Base-by-base conservation (phyloP, 495 filamentous ascomycete species). In the Pyronema domesticum region DNA sequence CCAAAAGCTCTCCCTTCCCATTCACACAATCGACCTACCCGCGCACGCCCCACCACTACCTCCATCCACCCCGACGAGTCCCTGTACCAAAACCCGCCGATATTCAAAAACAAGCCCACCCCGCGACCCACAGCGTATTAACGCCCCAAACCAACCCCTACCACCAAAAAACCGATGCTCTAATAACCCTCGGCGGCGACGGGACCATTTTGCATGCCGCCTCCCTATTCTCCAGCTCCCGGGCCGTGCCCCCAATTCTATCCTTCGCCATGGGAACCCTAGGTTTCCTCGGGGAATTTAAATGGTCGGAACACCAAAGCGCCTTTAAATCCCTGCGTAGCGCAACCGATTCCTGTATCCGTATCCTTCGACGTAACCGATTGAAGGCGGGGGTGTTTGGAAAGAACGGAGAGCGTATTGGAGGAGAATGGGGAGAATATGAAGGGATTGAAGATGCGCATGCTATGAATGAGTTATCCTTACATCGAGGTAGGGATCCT, bases 251-350 rank as follows among this genome's bases (percentile, higher is more conserved):
- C 0, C 91, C 93, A 0, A 81, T 96, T n/a, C 72, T 98, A 18
- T 83, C 82, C 9, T 98, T 98, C 68, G 89, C 86, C 65, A 95
- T 98, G 88, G 91, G 91, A 6, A 89, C 89, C 0, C 70, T 98
- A 1, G 91, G 91, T 0, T 98, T 98, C 57, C 71, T 98, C 14
- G 89, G 89, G 36, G 91, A 96, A 68, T 96, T 89, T 88, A 89
- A 87, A 58, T 95, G 95, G 67, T 71, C 73, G 9, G 89, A 96
- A 59, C 83, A 88, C 66, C 89, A 89, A 63, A 75, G 83, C 19
- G 91, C 89, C 0, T 68, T 62, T 14, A 68, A 43, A 36, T 18
- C 52, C 17, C 40, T 54, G 1, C 23, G 23, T 4, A 33, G 9
- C 42, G 39, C 52, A 9, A n/a, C 11, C 52, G 42, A 10, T 3